These are phyloP conservation scores for Dioscorea dumetorum DNA, from an alignment of 106 monocot species.

Conservation along the genomic window DNA sequence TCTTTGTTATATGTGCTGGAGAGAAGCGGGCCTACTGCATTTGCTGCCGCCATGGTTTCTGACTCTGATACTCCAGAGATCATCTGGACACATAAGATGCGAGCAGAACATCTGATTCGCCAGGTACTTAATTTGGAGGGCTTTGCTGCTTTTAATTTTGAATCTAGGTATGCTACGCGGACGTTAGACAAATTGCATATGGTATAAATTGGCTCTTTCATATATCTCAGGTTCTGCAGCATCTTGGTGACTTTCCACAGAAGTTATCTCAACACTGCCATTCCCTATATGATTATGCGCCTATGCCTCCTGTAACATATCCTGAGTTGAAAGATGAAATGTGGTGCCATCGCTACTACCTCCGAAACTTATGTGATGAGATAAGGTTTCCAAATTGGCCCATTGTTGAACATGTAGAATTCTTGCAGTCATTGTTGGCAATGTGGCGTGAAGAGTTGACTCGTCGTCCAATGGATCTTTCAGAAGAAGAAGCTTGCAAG, in stretches of 20 bases:
- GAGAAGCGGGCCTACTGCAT: slow-evolving; percentile 84
- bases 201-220: neutral
- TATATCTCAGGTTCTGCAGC: slow-evolving; percentile 82
- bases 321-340: slow-evolving; percentile 97
- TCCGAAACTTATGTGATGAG: slow-evolving; percentile 94
- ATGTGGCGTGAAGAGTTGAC: slow-evolving; percentile 99
- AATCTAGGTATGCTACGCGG: too few relatives aligned
- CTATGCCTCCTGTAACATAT: slow-evolving; percentile 98
- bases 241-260: slow-evolving; percentile 99
- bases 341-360: slow-evolving; percentile 99
- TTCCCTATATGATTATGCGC: slow-evolving; percentile 97
- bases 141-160: too few relatives aligned
- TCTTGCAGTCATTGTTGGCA: slow-evolving; percentile 84
- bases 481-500: slow-evolving; percentile 93
- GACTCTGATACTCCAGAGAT: slow-evolving; percentile 99
- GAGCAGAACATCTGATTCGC: slow-evolving; percentile 88
- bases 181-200: too few relatives aligned
- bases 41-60: slow-evolving; percentile 98
- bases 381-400: slow-evolving; percentile 98
- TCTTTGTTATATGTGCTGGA: slow-evolving; percentile 96
- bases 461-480: slow-evolving; percentile 91
- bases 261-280: slow-evolving; percentile 97
- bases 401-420: slow-evolving; percentile 98
- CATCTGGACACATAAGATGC: slow-evolving; percentile 99
- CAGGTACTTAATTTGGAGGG: slow-evolving; percentile 41